These are phyloP conservation scores for Zizania palustris DNA, from an alignment of 202 grass and related monocot species.

Conservation along the genomic window DNA sequence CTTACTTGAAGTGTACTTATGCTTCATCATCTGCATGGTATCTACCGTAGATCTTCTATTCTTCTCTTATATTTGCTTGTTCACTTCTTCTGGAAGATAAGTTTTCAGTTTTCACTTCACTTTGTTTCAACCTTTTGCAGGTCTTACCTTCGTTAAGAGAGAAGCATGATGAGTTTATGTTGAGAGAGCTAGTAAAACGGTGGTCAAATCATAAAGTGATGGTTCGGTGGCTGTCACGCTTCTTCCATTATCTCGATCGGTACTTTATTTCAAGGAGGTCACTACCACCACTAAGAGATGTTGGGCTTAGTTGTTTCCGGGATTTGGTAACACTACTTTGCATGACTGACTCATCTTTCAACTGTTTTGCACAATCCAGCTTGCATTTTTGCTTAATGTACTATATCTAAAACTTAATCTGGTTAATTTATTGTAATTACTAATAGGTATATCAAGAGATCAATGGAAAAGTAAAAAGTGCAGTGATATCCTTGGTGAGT, in stretches of 20 bases:
- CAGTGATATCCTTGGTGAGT: slow-evolving; percentile 81
- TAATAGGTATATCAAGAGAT: slow-evolving; percentile 91
- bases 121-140: slow-evolving; percentile 44
- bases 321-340: slow-evolving; percentile 63
- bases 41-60: not conserved
- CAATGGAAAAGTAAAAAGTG: slow-evolving; percentile 85
- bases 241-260: slow-evolving; percentile 90
- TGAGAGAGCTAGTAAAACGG: slow-evolving; percentile 83
- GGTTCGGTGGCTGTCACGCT: slow-evolving; percentile 93
- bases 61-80: not conserved
- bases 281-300: slow-evolving; percentile 72
- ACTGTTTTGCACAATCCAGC: slow-evolving; percentile 24
- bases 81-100: not conserved
- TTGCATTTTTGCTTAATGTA: slow-evolving; percentile 10
- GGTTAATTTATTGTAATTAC: slow-evolving; percentile 45
- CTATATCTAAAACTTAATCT: slow-evolving; percentile 35
- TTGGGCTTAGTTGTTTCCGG: slow-evolving; percentile 83
- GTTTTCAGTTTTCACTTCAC: too few relatives aligned
- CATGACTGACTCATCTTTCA: slow-evolving; percentile 13
- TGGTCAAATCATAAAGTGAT: slow-evolving; percentile 98
- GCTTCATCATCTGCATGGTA: not conserved
- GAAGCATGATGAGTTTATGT: slow-evolving; percentile 95
- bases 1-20: not conserved
- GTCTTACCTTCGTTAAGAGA: slow-evolving; percentile 92
- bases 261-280: slow-evolving; percentile 92